phyloP scores from a whole-genome alignment of 768 basidiomycete species.

The Holtermanniella nyarrowii region DNA sequence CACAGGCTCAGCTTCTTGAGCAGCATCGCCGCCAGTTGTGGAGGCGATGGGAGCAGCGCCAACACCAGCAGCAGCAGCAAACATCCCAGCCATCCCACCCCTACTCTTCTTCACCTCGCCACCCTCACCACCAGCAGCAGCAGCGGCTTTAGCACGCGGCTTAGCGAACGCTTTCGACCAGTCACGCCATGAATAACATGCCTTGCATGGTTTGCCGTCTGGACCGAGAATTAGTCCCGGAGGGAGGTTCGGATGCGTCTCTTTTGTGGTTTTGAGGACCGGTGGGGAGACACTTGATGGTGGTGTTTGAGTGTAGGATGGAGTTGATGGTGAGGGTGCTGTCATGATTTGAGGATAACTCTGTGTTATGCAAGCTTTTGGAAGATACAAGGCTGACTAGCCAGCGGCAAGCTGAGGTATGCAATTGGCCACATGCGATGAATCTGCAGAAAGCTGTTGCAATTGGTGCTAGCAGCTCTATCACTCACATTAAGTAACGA shows the following conservation, averaged over 20 bases:
- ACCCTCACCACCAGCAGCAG: conserved; percentile 61
- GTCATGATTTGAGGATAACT: conserved; percentile 1
- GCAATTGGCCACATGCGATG: too few species aligned
- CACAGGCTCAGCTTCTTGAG: conserved; percentile 45
- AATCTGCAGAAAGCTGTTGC: too few species aligned
- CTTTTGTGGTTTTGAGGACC: conserved; percentile 25
- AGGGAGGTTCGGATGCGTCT: conserved; percentile 45
- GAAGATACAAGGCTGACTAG: too few species aligned
- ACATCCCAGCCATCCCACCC: conserved; percentile 19
- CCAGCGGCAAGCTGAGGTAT: too few species aligned
- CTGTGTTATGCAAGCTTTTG: too few species aligned
- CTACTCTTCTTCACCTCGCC: conserved; percentile 43
- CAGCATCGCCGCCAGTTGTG: not conserved
- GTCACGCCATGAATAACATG: conserved; percentile 48
- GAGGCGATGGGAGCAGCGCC: not conserved
- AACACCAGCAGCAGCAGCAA: conserved; percentile 3
- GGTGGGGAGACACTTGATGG: not conserved
- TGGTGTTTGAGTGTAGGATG: not conserved
- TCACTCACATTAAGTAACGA: too few species aligned
- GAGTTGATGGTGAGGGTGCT: not conserved
- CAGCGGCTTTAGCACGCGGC: conserved; percentile 32
- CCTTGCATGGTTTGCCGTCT: conserved; percentile 91
- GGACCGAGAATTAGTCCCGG: conserved; percentile 82
- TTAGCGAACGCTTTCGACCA: conserved; percentile 14
- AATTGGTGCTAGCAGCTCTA: too few species aligned